Evolutionary conservation across 345 rosid species (phyloP).

Genomic region (Salix exigua): DNA sequence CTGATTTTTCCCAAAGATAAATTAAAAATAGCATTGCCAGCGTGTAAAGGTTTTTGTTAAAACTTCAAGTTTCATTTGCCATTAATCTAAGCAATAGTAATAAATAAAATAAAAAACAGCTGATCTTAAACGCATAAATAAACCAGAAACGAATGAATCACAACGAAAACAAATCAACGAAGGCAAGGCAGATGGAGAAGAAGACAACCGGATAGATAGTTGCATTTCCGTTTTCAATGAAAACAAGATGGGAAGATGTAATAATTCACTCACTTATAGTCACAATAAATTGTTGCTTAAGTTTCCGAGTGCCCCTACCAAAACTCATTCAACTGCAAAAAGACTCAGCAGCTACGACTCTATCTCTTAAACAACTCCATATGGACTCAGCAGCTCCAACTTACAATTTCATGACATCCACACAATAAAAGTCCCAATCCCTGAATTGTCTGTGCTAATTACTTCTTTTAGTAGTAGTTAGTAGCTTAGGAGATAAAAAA

Average conservation of each 20-base stretch:
- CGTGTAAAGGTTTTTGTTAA: background rate
- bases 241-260: background rate
- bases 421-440: too few relatives aligned
- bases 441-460: too few relatives aligned
- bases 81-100: too few relatives aligned
- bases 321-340: background rate
- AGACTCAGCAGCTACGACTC: background rate
- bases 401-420: background rate
- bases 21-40: background rate
- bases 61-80: background rate
- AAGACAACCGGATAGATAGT: background rate
- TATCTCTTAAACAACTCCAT: too few relatives aligned
- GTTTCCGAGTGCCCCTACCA: background rate
- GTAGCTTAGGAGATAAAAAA: too few relatives aligned
- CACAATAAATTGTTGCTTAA: background rate
- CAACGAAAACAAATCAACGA: background rate
- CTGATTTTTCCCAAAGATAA: background rate
- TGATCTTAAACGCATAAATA: background rate
- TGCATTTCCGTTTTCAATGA: background rate
- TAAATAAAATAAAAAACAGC: too few relatives aligned
- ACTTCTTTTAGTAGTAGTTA: too few relatives aligned
- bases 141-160: background rate
- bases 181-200: background rate
- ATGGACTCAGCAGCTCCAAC: background rate
- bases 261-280: background rate